Evolutionary conservation across 2,329 filamentous ascomycete species (phyloP).

Genomic region (Huntiella bhutanensis): DNA sequence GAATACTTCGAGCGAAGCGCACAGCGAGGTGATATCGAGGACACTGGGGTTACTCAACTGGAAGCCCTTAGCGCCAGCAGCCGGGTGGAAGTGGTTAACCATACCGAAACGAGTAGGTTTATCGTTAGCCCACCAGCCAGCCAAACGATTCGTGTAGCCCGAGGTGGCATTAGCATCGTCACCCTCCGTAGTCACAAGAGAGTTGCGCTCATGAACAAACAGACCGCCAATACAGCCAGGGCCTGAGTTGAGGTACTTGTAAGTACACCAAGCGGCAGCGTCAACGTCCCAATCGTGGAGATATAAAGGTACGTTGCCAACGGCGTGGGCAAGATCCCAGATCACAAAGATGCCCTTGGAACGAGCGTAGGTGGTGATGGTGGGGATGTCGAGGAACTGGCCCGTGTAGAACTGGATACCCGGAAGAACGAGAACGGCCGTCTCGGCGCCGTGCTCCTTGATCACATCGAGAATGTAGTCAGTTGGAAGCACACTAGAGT

Average conservation of each 20-base stretch:
- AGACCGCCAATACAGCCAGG: constrained; percentile 63
- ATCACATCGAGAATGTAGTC: constrained; percentile 54
- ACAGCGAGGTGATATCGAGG: constrained; percentile 51
- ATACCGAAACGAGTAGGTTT: constrained; percentile 63
- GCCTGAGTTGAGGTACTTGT: constrained; percentile 83
- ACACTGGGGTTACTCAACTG: constrained; percentile 66
- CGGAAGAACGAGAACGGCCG: constrained; percentile 62
- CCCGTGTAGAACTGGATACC: constrained; percentile 88
- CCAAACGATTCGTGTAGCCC: constrained; percentile 44
- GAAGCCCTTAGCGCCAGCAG: constrained; percentile 59
- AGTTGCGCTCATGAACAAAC: constrained; percentile 64
- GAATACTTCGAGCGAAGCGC: constrained; percentile 54
- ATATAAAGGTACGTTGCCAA: constrained; percentile 59
- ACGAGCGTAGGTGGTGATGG: constrained; percentile 62
- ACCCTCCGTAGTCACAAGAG: constrained; percentile 25
- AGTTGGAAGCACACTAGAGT: constrained; percentile 39
- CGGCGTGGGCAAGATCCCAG: constrained; percentile 79
- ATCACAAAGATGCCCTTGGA: constrained; percentile 53
- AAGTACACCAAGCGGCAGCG: constrained; percentile 84
- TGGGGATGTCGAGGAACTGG: constrained; percentile 66
- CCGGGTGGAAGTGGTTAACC: constrained; percentile 63
- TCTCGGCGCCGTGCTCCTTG: constrained; percentile 50
- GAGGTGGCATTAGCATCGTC: constrained; percentile 18
- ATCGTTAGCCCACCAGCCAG: constrained; percentile 78
- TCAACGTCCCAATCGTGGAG: constrained; percentile 84